Evolutionary conservation across 805 yeast genomes (phyloP).

Genomic region (Candida easanensis): DNA sequence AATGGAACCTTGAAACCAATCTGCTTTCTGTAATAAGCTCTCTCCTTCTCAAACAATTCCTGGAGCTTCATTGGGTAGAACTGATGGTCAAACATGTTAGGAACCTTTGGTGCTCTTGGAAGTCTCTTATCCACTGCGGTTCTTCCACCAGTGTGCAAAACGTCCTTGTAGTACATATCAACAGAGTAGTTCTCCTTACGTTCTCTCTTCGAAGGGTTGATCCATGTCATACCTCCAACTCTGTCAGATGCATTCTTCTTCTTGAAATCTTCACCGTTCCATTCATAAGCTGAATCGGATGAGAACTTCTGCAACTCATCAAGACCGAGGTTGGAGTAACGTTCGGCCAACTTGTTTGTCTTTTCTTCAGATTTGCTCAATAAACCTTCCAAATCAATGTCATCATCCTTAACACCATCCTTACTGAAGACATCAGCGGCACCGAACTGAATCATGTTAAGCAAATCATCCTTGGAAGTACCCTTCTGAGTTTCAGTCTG

Average conservation of each 20-base stretch:
- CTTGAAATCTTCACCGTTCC: conserved; percentile 84
- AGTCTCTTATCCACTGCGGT: conserved; percentile 44
- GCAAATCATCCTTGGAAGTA: conserved; percentile 64
- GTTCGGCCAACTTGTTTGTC: conserved; percentile 57
- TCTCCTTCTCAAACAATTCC: conserved; percentile 79
- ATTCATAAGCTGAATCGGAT: conserved; percentile 74
- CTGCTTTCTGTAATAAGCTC: conserved; percentile 69
- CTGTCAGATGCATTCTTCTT: conserved; percentile 50
- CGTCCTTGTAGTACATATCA: conserved; percentile 83
- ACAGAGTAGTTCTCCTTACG: conserved; percentile 82
- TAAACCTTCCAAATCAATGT: conserved; percentile 58
- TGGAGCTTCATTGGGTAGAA: conserved; percentile 76
- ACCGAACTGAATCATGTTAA: conserved; percentile 82
- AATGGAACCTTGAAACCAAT: conserved; percentile 62
- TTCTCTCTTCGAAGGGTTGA: conserved; percentile 83
- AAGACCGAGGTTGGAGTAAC: conserved; percentile 65
- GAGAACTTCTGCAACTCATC: conserved; percentile 78
- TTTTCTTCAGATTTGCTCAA: conserved; percentile 59
- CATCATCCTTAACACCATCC: conserved; percentile 37
- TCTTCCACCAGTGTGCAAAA: conserved; percentile 69
- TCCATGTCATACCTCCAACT: conserved; percentile 59
- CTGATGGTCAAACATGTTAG: conserved; percentile 85
- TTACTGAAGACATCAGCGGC: conserved; percentile 57
- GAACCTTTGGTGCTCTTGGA: conserved; percentile 83
- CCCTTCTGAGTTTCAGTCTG: conserved; percentile 28